Base-by-base conservation (phyloP, 225 moss, liverwort and hornwort species). In the Pseudoscleropodium purum region DNA sequence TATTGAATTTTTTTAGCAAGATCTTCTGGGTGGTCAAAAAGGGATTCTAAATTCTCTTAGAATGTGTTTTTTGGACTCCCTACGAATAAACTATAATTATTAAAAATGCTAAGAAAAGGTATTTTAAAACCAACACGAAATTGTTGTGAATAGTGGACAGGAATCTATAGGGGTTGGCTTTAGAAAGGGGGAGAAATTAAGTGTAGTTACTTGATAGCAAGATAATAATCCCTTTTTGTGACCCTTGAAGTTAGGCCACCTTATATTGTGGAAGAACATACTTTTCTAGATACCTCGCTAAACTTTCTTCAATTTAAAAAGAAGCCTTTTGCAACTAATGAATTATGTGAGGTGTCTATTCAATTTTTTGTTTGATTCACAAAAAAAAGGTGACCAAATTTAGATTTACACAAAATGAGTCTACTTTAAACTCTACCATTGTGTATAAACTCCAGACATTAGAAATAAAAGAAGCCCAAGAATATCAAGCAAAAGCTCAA, bases 201-300 rank as follows among this genome's bases (percentile, higher is more conserved):
- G 47, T 47, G 9, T 47, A 47, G 9, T 47, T 47, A 47, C 9
- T 47, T 47, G 47, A 56, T 56, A 56, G 12, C 7, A 49, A 33
- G 76, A 33, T 1, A 33, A 20, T 33, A 33, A 20, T 30, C 18
- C 18, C 18, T 47, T 30, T 45, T 1, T 47, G 0, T 45, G 5
- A 74, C 30, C 4, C 30, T 18, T 45, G 18, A 29, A 29, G 18
- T 45, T 17, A 45, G 17, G 6, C 16, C 29, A 73, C 73, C 9
- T 43, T 0, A 2, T 30, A 18, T 16, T 47, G 11, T 4, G 4
- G 18, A 31, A 31, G 11, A 31, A 18, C 4, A 31, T 11, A 11
- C 6, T 5, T 45, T 10, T 29, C 3, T 30, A 45, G 18, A 74
- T 30, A 45, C 4, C 0, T n/a, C n/a, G n/a, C n/a, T 0, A 0